Percentiles rank a stretch among this genome's conserved stretches.
phyloP scores from a whole-genome alignment of 306 rosid genomes.

The Rosa persica region DNA sequence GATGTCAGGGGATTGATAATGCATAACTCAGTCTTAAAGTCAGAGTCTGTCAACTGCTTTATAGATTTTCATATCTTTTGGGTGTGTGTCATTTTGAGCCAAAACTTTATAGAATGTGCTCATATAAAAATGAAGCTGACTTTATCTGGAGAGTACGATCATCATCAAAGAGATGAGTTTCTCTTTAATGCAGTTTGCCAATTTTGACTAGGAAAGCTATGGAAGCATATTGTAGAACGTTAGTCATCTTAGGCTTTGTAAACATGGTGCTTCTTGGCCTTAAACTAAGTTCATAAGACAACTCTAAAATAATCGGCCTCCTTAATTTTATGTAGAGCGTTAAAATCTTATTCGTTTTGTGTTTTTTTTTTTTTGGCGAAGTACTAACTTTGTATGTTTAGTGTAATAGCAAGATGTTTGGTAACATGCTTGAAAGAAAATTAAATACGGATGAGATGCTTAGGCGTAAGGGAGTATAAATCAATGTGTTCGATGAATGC shows the following conservation, averaged over 20 bases:
- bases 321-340: not conserved
- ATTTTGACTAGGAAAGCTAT: slow-evolving; percentile 5
- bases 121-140: slow-evolving; percentile 3
- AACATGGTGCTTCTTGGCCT: not conserved
- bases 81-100: not conserved
- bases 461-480: too few species aligned
- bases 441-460: too few species aligned
- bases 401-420: not conserved
- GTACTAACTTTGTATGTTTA: not conserved
- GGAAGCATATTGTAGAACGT: not conserved
- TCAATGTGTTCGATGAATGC: not conserved
- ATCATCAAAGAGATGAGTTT: not conserved
- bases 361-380: too few species aligned
- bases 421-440: not conserved
- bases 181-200: slow-evolving; percentile 6
- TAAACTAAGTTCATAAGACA: not conserved
- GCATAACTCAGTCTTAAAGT: not conserved
- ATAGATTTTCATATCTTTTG: not conserved
- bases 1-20: not conserved
- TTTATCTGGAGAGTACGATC: not conserved
- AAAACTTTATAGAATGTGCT: not conserved
- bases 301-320: not conserved
- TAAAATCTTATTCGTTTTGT: not conserved
- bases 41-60: not conserved
- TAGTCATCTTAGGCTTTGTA: not conserved